Conservation (phyloP, 768 basidiomycete species). For the Naganishia friedmannii region DNA sequence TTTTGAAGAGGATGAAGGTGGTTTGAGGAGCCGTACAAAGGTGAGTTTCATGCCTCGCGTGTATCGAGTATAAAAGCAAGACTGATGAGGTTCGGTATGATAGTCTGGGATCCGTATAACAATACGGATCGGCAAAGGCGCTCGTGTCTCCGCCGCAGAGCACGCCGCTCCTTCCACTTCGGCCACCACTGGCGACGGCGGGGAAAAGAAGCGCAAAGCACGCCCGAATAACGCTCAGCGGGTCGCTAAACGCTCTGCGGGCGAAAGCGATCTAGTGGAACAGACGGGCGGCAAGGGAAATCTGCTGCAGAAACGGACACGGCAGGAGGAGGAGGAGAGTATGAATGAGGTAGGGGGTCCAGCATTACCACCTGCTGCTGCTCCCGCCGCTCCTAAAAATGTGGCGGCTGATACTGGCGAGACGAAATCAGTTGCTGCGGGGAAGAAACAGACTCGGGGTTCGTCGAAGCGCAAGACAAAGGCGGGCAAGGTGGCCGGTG, state of each 20-base stretch:
- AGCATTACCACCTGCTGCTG: background rate
- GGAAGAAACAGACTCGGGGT: slow-evolving; percentile 1
- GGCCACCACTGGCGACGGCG: too few species aligned
- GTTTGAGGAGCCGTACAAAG: slow-evolving; percentile 4
- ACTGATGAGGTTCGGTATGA: background rate
- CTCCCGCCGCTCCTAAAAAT: background rate
- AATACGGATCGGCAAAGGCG: slow-evolving; percentile 31
- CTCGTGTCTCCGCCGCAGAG: slow-evolving; percentile 22
- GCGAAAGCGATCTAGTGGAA: background rate
- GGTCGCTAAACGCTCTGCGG: slow-evolving; percentile 13
- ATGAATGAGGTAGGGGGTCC: slow-evolving; percentile 10
- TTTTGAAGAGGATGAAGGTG: slow-evolving; percentile 17
- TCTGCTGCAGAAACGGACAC: background rate
- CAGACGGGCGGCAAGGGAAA: background rate
- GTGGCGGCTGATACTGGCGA: background rate
- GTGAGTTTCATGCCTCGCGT: background rate
- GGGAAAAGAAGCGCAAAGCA: slow-evolving; percentile 6
- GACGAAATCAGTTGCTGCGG: background rate
- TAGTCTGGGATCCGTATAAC: slow-evolving; percentile 16
- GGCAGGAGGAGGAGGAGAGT: slow-evolving; percentile 10
- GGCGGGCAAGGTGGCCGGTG: background rate
- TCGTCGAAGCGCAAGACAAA: background rate
- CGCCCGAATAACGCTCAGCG: slow-evolving; percentile 36
- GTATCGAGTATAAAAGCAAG: background rate
- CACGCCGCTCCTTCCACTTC: background rate